Evolutionary conservation across 2,329 filamentous ascomycete genomes (phyloP).

Genomic region (Bertia moriformis): DNA sequence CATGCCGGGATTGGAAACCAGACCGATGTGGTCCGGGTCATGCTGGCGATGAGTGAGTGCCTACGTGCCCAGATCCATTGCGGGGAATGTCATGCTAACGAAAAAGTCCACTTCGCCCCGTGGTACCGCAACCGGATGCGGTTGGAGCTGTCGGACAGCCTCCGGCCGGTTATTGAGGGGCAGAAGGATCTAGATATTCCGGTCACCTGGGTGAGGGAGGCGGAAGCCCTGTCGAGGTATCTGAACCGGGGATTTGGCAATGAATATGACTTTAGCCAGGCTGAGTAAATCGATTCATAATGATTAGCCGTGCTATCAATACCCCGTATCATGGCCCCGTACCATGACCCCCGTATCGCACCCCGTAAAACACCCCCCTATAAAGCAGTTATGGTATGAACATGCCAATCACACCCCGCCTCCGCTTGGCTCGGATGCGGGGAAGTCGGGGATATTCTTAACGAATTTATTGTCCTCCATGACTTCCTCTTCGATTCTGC

Average conservation of each 20-base stretch:
- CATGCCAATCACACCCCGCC: too few relatives aligned
- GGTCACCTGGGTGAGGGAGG: slow-evolving; percentile 28
- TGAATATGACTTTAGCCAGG: slow-evolving; percentile 47
- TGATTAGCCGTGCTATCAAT: too few relatives aligned
- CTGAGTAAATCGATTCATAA: too few relatives aligned
- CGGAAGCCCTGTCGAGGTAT: slow-evolving; percentile 28
- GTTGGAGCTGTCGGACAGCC: slow-evolving; percentile 33
- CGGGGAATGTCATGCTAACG: background rate
- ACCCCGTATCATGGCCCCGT: too few relatives aligned
- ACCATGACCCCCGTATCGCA: too few relatives aligned
- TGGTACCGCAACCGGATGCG: slow-evolving; percentile 43
- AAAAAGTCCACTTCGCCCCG: slow-evolving; percentile 32
- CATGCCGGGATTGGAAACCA: slow-evolving; percentile 48
- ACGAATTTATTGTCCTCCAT: too few relatives aligned
- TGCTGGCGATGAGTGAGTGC: slow-evolving; percentile 33
- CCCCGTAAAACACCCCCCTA: too few relatives aligned
- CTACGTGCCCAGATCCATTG: slow-evolving; percentile 1
- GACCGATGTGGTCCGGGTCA: slow-evolving; percentile 31
- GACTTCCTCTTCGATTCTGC: too few relatives aligned
- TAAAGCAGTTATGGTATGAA: too few relatives aligned
- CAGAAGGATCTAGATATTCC: slow-evolving; percentile 30
- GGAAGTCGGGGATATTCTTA: too few relatives aligned
- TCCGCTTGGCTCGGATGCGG: too few relatives aligned
- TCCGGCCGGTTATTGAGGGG: slow-evolving; percentile 26
- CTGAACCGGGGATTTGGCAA: slow-evolving; percentile 43